These are phyloP conservation scores for Schizochytrium sp. DNA, from an alignment of 108 stramenopile species.

Conservation along the genomic window DNA sequence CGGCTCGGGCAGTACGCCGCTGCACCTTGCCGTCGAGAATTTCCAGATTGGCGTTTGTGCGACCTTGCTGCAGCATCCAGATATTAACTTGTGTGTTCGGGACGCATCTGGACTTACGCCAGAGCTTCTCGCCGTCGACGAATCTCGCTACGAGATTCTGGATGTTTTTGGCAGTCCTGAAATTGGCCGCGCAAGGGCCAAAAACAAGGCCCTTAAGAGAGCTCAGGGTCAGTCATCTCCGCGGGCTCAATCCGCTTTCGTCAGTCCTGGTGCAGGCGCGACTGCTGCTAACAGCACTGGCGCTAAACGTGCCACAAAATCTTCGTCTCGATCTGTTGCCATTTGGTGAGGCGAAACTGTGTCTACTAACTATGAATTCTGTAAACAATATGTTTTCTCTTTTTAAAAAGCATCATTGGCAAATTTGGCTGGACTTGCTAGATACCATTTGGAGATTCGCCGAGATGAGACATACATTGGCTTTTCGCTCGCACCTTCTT, in stretches of 20 bases:
- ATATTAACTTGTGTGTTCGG: not conserved
- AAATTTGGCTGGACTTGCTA: too few species aligned
- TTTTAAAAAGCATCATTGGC: too few species aligned
- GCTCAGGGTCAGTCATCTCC: not conserved
- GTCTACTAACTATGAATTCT: too few species aligned
- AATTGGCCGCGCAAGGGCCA: not conserved
- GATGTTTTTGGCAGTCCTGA: not conserved
- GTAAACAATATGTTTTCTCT: too few species aligned
- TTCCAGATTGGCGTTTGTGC: not conserved
- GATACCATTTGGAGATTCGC: too few species aligned
- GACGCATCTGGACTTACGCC: not conserved
- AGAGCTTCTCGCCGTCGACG: not conserved
- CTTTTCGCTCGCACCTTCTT: too few species aligned
- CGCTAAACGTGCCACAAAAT: too few species aligned
- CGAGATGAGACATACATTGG: too few species aligned
- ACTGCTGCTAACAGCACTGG: too few species aligned
- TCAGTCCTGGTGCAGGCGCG: too few species aligned
- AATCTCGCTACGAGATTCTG: not conserved
- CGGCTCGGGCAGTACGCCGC: not conserved
- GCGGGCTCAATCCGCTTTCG: not conserved
- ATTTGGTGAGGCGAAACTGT: too few species aligned
- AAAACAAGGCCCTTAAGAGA: not conserved
- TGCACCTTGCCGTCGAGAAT: not conserved
- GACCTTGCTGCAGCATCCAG: not conserved
- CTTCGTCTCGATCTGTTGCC: too few species aligned